Evolutionary conservation across 2,329 filamentous ascomycete species (phyloP).

Genomic region (Apiospora hydei): DNA sequence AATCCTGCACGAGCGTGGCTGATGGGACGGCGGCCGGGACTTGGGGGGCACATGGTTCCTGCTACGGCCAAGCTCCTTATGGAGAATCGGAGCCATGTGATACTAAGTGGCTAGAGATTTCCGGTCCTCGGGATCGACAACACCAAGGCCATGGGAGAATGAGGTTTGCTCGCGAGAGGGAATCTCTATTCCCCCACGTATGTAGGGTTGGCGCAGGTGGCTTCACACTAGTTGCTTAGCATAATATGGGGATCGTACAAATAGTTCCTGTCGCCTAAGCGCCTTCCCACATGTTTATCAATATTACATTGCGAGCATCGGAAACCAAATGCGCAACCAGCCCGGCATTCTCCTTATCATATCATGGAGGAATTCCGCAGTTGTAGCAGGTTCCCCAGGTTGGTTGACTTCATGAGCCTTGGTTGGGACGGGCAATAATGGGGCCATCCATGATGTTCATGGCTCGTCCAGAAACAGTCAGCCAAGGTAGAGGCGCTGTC

Average conservation of each 20-base stretch:
- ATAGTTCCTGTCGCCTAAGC: conserved; percentile 2
- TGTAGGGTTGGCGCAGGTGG: conserved; percentile 8
- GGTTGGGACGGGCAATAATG: conserved; percentile 19
- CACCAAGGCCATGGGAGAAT: not conserved
- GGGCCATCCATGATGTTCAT: conserved; percentile 16
- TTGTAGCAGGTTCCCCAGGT: not conserved
- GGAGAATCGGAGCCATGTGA: not conserved
- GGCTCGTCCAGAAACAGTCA: not conserved
- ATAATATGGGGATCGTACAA: conserved; percentile 6
- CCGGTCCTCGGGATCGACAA: not conserved
- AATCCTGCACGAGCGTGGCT: not conserved
- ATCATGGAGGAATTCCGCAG: not conserved
- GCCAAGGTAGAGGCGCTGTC: not conserved
- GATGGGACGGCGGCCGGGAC: not conserved
- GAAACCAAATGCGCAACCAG: not conserved
- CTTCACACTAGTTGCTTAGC: conserved; percentile 1
- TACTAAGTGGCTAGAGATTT: not conserved
- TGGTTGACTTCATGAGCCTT: not conserved
- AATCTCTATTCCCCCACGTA: conserved; percentile 13
- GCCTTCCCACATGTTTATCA: conserved; percentile 5
- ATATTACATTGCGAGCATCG: not conserved
- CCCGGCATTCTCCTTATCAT: not conserved
- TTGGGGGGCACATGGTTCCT: not conserved
- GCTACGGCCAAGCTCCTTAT: not conserved
- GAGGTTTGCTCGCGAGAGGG: not conserved